Base-by-base conservation (phyloP, 164 flowering plant species). In the Sedum album region DNA sequence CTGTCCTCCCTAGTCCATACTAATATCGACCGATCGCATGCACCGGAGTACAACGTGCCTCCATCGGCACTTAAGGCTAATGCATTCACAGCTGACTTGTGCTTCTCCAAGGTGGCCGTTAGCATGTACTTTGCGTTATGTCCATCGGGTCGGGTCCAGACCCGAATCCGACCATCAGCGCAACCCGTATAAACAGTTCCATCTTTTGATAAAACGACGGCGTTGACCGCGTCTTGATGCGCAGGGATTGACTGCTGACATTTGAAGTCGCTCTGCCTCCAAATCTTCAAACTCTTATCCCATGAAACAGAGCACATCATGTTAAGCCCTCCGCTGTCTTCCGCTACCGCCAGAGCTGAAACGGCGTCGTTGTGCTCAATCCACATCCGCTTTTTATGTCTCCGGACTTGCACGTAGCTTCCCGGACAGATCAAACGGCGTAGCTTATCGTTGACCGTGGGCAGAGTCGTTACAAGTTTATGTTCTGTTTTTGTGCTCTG, bases 1-100 rank as follows among this genome's bases (percentile, higher is more conserved):
- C 85, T 87, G 72, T 87, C 95, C 74, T 90, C 95, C 68, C 84
- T 82, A 71, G 90, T 95, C 96, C 98, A 93, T 26, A 93, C 91
- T 78, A 90, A 62, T 13, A 93, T 87, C 62, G 96, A 93, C 61
- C 95, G 83, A 77, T 93, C 98, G 69, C 90, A 85, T 5, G 96
- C 80, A 0, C 96, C 98, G 17, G 98, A 93, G 68, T 85, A 93
- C 69, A 93, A 65, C 4, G 88, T 79, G 70, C 86, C 76, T 0
- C 86, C 95, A 72, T 83, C 85, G 18, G 30, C 66, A 71, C 66
- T 84, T 70, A 93, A 55, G 0, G 93, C 86, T 30, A 93, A 69
- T 0, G 96, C 93, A 55, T 93, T 93, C 9, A 93, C 96, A 2
- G 93, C 89, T 6, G 98, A 93, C 51, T 79, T 84, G 67, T 93